Percentiles rank a stretch among this genome's conserved stretches.
Conservation (phyloP, 2,329 filamentous ascomycete genomes). For the Ophiocordyceps camponoti-floridani region DNA sequence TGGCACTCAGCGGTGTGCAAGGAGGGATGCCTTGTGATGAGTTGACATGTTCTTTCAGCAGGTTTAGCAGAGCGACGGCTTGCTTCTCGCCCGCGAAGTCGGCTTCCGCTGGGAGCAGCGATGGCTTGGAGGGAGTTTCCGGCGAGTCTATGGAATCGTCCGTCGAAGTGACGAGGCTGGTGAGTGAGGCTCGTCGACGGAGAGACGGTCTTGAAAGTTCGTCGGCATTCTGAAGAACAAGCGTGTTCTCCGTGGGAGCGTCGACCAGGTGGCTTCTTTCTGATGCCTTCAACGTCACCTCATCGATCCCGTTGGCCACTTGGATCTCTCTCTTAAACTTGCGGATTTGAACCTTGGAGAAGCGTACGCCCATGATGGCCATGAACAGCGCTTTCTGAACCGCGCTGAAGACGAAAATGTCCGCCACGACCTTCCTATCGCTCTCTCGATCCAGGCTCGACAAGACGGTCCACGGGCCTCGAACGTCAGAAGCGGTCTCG, state of each 20-base stretch:
- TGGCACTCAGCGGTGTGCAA: neutral
- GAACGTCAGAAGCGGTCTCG: neutral
- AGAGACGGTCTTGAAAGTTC: neutral
- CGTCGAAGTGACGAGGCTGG: neutral
- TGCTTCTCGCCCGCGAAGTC: neutral
- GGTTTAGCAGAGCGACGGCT: neutral
- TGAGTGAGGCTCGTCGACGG: neutral
- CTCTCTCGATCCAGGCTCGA: neutral
- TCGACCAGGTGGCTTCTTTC: neutral
- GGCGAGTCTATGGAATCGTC: neutral
- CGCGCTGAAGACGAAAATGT: neutral
- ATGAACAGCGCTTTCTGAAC: neutral
- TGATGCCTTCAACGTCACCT: neutral
- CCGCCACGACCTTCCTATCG: neutral
- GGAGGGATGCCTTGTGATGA: neutral
- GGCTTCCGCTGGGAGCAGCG: neutral
- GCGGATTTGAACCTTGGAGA: neutral
- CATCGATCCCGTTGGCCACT: neutral
- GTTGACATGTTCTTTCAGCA: slow-evolving; percentile 1
- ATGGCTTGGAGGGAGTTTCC: neutral
- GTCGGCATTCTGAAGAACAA: neutral
- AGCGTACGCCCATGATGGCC: neutral
- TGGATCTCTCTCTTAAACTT: neutral
- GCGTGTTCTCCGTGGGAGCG: neutral
- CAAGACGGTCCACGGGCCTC: neutral